Evolutionary conservation across 2,329 filamentous ascomycete species (phyloP).

Genomic region (Nothopassalora personata): DNA sequence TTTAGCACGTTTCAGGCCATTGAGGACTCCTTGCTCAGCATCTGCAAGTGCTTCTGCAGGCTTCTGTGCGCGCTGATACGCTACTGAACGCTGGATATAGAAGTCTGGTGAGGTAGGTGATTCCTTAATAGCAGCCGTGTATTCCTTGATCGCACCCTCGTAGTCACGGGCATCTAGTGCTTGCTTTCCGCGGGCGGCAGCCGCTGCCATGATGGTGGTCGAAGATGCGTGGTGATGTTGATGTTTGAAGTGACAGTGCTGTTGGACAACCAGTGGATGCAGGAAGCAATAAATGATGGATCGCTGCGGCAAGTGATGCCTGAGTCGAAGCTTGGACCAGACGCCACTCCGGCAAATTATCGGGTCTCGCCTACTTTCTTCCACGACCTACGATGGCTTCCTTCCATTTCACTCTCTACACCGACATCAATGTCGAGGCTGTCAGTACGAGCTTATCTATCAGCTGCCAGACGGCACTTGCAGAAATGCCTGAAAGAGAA

Average conservation of each 20-base stretch:
- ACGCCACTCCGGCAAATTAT: neutral
- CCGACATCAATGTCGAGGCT: conserved; percentile 36
- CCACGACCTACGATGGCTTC: neutral
- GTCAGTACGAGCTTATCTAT: conserved; percentile 44
- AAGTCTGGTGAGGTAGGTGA: conserved; percentile 66
- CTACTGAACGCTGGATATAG: conserved; percentile 75
- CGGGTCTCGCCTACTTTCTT: neutral
- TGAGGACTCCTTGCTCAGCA: conserved; percentile 49
- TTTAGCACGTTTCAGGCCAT: conserved; percentile 67
- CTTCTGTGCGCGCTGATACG: conserved; percentile 60
- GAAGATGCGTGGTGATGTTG: conserved; percentile 4
- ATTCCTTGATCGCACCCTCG: conserved; percentile 60
- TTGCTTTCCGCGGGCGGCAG: conserved; percentile 50
- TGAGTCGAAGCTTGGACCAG: neutral
- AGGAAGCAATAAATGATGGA: neutral
- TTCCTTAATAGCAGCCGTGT: conserved; percentile 59
- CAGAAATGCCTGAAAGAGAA: conserved; percentile 36
- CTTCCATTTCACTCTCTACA: neutral
- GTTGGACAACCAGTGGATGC: neutral
- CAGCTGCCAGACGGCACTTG: conserved; percentile 41
- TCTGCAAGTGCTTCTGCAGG: conserved; percentile 41
- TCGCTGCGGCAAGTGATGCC: neutral
- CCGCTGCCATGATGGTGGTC: conserved; percentile 44
- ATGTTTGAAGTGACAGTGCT: neutral
- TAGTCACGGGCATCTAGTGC: conserved; percentile 62